These are phyloP conservation scores for Neurospora pannonica DNA, from an alignment of 495 filamentous ascomycete genomes.

Conservation along the genomic window DNA sequence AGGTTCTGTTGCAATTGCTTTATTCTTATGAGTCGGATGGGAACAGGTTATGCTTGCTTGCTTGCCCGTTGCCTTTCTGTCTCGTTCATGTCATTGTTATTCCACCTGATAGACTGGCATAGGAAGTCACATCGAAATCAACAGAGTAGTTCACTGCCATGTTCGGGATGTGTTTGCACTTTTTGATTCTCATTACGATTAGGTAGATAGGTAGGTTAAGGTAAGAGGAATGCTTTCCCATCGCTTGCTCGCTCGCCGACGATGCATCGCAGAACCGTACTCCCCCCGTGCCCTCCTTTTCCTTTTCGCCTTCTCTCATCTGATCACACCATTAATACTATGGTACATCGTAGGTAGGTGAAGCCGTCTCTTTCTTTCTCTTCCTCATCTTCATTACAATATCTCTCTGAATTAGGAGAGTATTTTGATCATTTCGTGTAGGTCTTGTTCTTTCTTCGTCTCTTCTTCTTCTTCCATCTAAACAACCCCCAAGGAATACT, in stretches of 20 bases:
- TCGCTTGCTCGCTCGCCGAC: neutral
- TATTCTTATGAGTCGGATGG: neutral
- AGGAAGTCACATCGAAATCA: no score
- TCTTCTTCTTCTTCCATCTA: neutral
- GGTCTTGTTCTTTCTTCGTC: neutral
- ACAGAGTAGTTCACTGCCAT: neutral
- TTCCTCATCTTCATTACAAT: neutral
- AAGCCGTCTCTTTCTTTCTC: neutral
- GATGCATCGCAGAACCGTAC: neutral
- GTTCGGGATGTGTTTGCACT: neutral
- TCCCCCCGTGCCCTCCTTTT: neutral
- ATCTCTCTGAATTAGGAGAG: neutral
- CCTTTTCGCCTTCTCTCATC: neutral
- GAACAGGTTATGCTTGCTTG: neutral
- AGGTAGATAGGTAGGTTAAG: neutral
- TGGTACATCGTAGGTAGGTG: neutral
- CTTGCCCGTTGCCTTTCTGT: neutral
- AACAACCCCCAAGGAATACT: neutral
- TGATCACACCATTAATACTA: neutral
- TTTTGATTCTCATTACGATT: neutral
- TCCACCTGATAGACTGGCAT: neutral
- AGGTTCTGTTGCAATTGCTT: constrained; percentile 26
- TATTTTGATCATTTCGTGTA: neutral
- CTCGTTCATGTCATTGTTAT: neutral
- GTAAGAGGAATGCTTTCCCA: neutral